Evolutionary conservation across 1,284 basidiomycete genomes (phyloP).

Genomic region (Tilletia setariae): DNA sequence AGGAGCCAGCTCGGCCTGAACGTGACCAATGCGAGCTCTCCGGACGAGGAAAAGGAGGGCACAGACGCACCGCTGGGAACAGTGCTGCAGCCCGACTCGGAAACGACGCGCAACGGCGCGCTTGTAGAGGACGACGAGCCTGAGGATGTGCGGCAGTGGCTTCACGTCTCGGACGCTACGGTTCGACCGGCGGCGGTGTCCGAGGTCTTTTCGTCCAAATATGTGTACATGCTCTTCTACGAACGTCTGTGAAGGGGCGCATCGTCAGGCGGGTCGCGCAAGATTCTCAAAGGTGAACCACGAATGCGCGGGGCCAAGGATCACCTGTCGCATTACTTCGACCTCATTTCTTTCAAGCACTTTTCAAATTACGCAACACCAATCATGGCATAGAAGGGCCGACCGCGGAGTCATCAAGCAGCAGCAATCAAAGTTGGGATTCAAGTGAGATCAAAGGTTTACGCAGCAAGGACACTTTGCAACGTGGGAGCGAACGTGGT

Average conservation of each 20-base stretch:
- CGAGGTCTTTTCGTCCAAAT: conserved; percentile 78
- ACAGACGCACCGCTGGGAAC: too few relatives aligned
- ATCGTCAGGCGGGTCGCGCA: neutral
- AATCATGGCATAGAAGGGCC: neutral
- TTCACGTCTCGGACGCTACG: conserved; percentile 75
- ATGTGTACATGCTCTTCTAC: conserved; percentile 84
- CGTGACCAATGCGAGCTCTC: neutral
- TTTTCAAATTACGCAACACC: neutral
- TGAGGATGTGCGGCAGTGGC: conserved; percentile 68
- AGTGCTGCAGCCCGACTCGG: neutral
- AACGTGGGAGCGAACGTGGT: too few relatives aligned
- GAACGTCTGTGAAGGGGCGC: conserved; percentile 63
- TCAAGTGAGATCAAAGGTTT: too few relatives aligned
- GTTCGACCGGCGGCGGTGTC: conserved; percentile 75
- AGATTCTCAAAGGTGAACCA: too few relatives aligned
- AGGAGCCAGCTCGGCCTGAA: neutral
- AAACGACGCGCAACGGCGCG: neutral
- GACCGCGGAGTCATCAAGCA: neutral
- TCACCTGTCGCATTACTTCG: neutral
- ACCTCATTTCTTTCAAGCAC: neutral
- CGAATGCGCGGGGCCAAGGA: too few relatives aligned
- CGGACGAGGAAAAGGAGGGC: neutral
- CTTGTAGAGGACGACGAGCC: conserved; percentile 21
- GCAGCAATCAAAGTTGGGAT: neutral
- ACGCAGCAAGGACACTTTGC: too few relatives aligned